These are phyloP conservation scores for Obelidium mucronatum DNA, from an alignment of 192 early-diverging fungal genomes.

Conservation along the genomic window DNA sequence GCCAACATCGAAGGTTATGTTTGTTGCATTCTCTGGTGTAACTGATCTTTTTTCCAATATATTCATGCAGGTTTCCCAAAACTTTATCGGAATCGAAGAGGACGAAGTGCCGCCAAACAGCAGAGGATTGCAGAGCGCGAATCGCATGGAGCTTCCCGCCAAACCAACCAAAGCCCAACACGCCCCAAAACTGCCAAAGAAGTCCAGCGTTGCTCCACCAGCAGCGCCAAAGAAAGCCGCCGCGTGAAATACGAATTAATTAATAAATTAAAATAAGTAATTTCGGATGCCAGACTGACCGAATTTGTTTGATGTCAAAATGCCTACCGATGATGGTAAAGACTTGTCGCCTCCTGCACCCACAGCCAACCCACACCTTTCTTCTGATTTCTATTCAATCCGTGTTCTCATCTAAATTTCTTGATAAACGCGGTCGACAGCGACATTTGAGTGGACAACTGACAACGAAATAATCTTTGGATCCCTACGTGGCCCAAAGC, in stretches of 20 bases:
- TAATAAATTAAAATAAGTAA: too few species aligned
- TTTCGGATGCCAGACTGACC: too few species aligned
- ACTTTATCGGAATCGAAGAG: slow-evolving; percentile 7
- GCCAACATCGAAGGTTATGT: slow-evolving; percentile 46
- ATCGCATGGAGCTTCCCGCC: slow-evolving; percentile 13
- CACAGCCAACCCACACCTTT: too few species aligned
- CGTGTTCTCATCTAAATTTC: too few species aligned
- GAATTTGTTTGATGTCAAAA: too few species aligned
- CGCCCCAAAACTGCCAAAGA: too few species aligned
- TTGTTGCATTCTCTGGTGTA: background rate
- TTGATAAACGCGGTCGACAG: slow-evolving; percentile 4
- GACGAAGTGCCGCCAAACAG: slow-evolving; percentile 22
- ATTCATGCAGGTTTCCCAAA: slow-evolving; percentile 3
- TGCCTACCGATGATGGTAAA: too few species aligned
- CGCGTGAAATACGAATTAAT: background rate
- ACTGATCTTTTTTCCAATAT: background rate
- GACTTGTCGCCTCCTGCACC: background rate
- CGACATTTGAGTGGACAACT: background rate
- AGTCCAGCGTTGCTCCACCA: background rate
- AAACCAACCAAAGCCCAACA: background rate
- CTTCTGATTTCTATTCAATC: too few species aligned
- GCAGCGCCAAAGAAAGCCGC: background rate
- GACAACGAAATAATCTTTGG: slow-evolving; percentile 14
- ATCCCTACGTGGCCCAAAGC: background rate
- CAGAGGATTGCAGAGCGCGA: slow-evolving; percentile 4